Evolutionary conservation across 306 rosid genomes (phyloP), one percentile per base, ranked within the genome.

Genomic region (Vicia villosa): DNA sequence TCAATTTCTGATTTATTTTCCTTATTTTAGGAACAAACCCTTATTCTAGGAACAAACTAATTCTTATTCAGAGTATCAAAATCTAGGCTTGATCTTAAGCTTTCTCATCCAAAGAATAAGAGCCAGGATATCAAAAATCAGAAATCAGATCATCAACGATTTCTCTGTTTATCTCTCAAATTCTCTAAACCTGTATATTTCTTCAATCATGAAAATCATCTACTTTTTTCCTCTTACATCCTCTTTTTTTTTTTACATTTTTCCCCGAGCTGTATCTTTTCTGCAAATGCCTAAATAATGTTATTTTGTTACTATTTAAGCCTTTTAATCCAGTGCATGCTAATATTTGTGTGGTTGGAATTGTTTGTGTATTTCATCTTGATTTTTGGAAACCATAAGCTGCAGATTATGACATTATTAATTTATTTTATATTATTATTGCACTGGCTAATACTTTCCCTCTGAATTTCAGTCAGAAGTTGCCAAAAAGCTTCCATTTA

Each of bases 401-500:
- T 62, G 58, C 13, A 47, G 40, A 56, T 37, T 66, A 50, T 61
- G 17, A 61, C 21, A 68, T 42, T 77, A 30, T 41, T 54, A 64
- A 37, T 59, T 70, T 56, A 69, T 30, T 7, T 62, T 19, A 11
- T 50, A 38, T 50, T 7, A 22, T 57, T 62, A 22, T 57, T 62
- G 45, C 30, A 58, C 26, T 58, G 3, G 73, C 69, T 89, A 75
- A 81, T 56, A 32, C 40, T 75, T 64, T 69, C 45, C 32, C 64
- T 87, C 45, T 82, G 62, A 64, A 75, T 86, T 77, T 63, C 86
- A 94, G 99, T 84, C 99, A 20, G 89, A 91, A 80, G 84, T 82
- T 0, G 96, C 97, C 75, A 91, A 87, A 83, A 94, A 84, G 80
- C 85, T 91, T 77, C 99, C 99, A 5, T 89, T 94, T 55, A 38